Evolutionary conservation across 2,329 filamentous ascomycete species (phyloP).

Genomic region (Epichloe elymi): DNA sequence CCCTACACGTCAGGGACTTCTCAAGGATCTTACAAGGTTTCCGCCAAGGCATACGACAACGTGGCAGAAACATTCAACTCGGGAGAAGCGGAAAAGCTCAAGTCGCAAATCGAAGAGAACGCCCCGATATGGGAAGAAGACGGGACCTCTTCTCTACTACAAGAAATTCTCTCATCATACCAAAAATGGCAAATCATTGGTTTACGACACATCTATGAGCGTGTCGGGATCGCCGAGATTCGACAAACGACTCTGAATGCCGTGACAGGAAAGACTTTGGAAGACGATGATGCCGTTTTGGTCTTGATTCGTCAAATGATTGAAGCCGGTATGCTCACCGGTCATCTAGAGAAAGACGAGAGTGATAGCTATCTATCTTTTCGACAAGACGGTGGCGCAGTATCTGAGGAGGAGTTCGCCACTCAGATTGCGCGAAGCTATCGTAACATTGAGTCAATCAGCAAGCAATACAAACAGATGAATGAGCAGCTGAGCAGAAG

Average conservation of each 20-base stretch:
- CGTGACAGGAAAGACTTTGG: slow-evolving; percentile 33
- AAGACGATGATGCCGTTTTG: slow-evolving; percentile 29
- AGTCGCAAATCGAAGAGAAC: slow-evolving; percentile 49
- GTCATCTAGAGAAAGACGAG: slow-evolving; percentile 33
- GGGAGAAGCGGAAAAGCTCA: slow-evolving; percentile 40
- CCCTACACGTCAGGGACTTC: slow-evolving; percentile 40
- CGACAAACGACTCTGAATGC: slow-evolving; percentile 38
- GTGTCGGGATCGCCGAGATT: slow-evolving; percentile 42
- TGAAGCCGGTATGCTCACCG: slow-evolving; percentile 36
- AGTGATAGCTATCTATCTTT: slow-evolving; percentile 38
- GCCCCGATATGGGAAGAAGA: slow-evolving; percentile 52
- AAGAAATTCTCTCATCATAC: slow-evolving; percentile 56
- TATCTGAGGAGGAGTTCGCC: slow-evolving; percentile 39
- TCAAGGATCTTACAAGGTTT: slow-evolving; percentile 40
- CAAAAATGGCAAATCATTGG: slow-evolving; percentile 63
- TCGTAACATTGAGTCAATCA: slow-evolving; percentile 30
- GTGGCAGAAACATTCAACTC: slow-evolving; percentile 57
- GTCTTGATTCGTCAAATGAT: slow-evolving; percentile 43
- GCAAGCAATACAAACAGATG: slow-evolving; percentile 34
- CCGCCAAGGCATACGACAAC: slow-evolving; percentile 57
- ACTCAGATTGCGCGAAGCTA: slow-evolving; percentile 29
- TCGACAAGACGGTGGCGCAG: slow-evolving; percentile 24
- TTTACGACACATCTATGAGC: slow-evolving; percentile 57
- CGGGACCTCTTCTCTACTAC: slow-evolving; percentile 57
- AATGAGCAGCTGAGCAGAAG: slow-evolving; percentile 41